Conservation (phyloP, 2,329 filamentous ascomycete genomes). For the Sordariomycetes sp. region DNA sequence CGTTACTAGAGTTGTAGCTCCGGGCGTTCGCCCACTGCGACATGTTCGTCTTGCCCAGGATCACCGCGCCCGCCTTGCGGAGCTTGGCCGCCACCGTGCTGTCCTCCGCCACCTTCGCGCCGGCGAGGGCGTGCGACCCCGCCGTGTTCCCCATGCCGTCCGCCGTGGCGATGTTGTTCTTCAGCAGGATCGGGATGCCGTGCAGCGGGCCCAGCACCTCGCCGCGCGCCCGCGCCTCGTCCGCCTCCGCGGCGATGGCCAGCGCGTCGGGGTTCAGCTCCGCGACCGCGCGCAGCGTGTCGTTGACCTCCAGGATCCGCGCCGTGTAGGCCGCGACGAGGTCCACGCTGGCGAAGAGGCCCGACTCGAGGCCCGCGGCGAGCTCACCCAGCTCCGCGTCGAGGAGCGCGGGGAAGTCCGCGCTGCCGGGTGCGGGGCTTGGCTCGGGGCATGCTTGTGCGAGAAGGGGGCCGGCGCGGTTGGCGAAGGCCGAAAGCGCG, state of each 20-base stretch:
- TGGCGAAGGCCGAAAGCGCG: too few species aligned
- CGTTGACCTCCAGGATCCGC: constrained; percentile 15
- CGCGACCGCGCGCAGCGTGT: constrained; percentile 17
- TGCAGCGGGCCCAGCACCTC: constrained; percentile 35
- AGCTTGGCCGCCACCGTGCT: constrained; percentile 48
- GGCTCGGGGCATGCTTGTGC: neutral
- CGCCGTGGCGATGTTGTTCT: constrained; percentile 53
- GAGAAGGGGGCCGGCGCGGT: too few species aligned
- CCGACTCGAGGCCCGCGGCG: constrained; percentile 15
- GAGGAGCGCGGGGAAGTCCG: constrained; percentile 19
- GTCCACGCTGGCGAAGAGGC: constrained; percentile 23
- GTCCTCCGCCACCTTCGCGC: constrained; percentile 42
- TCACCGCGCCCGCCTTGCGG: constrained; percentile 45
- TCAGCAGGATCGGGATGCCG: constrained; percentile 54
- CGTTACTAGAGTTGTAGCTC: constrained; percentile 38
- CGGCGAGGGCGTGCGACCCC: constrained; percentile 47
- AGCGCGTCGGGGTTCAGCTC: constrained; percentile 25
- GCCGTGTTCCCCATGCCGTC: constrained; percentile 50
- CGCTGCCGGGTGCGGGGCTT: neutral
- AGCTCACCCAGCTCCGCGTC: constrained; percentile 22
- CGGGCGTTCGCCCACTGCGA: constrained; percentile 55
- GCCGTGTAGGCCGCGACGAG: constrained; percentile 18
- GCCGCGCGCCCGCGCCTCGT: constrained; percentile 17
- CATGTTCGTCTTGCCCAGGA: constrained; percentile 54
- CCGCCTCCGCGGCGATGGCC: constrained; percentile 17